phyloP scores from a whole-genome alignment of 225 moss, liverwort and hornwort genomes.

The Ulota crispa region DNA sequence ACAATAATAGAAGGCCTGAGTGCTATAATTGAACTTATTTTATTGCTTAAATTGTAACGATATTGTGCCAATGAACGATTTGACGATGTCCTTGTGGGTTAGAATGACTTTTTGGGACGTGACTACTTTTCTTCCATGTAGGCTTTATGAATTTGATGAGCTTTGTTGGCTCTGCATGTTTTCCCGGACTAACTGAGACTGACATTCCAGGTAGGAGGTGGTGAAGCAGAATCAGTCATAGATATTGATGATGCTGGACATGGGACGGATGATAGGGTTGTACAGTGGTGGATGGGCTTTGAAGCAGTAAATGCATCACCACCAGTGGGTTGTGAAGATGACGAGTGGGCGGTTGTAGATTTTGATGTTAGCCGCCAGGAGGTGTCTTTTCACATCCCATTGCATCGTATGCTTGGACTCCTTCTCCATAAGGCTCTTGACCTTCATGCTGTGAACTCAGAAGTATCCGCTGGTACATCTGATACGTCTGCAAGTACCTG shows the following conservation, averaged over 20 bases:
- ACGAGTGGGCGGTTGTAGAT: conserved; percentile 74
- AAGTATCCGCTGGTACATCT: conserved; percentile 31
- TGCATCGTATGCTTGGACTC: conserved; percentile 88
- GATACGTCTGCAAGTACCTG: conserved; percentile 13
- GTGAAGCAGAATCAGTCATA: conserved; percentile 42
- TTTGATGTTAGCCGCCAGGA: conserved; percentile 96
- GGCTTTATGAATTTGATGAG: not conserved
- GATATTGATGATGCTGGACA: conserved; percentile 40
- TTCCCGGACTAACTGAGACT: conserved; percentile 42
- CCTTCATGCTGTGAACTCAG: conserved; percentile 47
- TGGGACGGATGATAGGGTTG: conserved; percentile 28
- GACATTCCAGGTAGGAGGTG: conserved; percentile 44
- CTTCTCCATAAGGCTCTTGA: conserved; percentile 79
- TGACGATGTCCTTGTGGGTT: too few species aligned
- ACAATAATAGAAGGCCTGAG: too few species aligned
- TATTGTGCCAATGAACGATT: too few species aligned
- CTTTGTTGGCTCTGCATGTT: conserved; percentile 7
- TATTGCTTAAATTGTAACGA: too few species aligned
- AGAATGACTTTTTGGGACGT: too few species aligned
- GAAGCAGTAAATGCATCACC: conserved; percentile 42
- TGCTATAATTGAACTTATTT: too few species aligned
- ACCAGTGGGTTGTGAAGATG: conserved; percentile 43
- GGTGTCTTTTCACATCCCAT: conserved; percentile 88
- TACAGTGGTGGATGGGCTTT: conserved; percentile 95
- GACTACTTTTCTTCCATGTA: not conserved